phyloP scores from a whole-genome alignment of 2,329 filamentous ascomycete genomes.

The Ceratocystis albifundus region DNA sequence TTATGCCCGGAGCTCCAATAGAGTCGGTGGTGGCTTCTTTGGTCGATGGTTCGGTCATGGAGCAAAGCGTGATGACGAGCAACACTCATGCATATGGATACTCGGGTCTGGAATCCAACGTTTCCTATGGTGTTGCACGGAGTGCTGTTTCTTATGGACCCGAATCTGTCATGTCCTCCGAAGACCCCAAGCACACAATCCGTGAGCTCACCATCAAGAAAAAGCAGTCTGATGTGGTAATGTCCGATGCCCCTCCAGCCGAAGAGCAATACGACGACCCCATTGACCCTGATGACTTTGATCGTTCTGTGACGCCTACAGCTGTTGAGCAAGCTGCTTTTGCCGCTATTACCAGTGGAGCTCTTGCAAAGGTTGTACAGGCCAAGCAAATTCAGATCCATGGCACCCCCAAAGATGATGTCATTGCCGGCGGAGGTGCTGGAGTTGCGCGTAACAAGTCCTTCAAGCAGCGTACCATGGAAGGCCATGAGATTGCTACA shows the following conservation, averaged over 20 bases:
- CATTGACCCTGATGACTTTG: constrained; percentile 5
- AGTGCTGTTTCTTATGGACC: constrained; percentile 27
- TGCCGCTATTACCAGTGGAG: constrained; percentile 45
- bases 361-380: constrained; percentile 42
- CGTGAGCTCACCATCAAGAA: constrained; percentile 21
- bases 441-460: constrained; percentile 51
- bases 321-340: constrained; percentile 35
- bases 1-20: constrained; percentile 61
- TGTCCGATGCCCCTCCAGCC: neutral
- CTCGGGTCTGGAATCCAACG: constrained; percentile 18
- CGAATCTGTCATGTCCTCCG: constrained; percentile 32
- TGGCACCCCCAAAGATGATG: constrained; percentile 29
- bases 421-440: constrained; percentile 28
- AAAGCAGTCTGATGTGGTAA: constrained; percentile 14
- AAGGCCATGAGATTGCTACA: constrained; percentile 43
- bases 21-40: constrained; percentile 88
- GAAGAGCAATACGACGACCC: constrained; percentile 10
- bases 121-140: constrained; percentile 24
- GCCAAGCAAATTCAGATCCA: constrained; percentile 32
- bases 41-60: constrained; percentile 58
- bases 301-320: constrained; percentile 38
- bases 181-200: constrained; percentile 25
- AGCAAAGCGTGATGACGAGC: constrained; percentile 56
- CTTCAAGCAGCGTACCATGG: constrained; percentile 53
- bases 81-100: constrained; percentile 16